Conservation (phyloP, 495 filamentous ascomycete genomes). For the Glonium stellatum region DNA sequence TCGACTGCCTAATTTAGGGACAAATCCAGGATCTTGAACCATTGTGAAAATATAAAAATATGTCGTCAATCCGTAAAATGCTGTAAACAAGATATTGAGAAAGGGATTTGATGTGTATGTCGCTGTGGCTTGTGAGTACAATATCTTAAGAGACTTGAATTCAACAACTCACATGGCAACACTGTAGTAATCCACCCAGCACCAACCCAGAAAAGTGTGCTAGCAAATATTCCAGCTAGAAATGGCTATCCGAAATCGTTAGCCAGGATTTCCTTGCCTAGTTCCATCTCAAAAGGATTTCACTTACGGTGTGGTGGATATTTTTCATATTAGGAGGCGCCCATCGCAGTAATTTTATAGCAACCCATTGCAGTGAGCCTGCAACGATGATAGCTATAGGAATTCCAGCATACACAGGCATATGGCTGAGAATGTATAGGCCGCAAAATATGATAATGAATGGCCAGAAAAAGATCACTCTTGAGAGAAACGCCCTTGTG, state of each 20-base stretch:
- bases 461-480: constrained; percentile 88
- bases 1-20: constrained; percentile 85
- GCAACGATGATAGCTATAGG: constrained; percentile 59
- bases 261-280: constrained; percentile 1
- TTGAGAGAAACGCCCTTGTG: constrained; percentile 64
- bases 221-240: constrained; percentile 88
- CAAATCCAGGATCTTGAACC: constrained; percentile 82
- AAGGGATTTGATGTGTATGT: constrained; percentile 60
- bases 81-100: constrained; percentile 64
- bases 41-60: constrained; percentile 87
- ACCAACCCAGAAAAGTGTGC: constrained; percentile 75
- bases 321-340: constrained; percentile 79
- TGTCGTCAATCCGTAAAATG: constrained; percentile 55
- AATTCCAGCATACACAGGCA: constrained; percentile 67
- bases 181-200: constrained; percentile 66
- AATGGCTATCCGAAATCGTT: constrained; percentile 55
- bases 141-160: neutral
- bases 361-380: constrained; percentile 71
- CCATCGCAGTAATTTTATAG: constrained; percentile 67
- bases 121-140: constrained; percentile 36
- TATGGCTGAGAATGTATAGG: constrained; percentile 62
- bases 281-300: neutral
- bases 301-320: constrained; percentile 75
- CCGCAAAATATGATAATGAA: constrained; percentile 64
- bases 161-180: constrained; percentile 51